A percentile compares a stretch with the other conserved stretches of the same genome.
phyloP scores from a whole-genome alignment of 495 filamentous ascomycete genomes.

The Pseudotulostoma volvatum region DNA sequence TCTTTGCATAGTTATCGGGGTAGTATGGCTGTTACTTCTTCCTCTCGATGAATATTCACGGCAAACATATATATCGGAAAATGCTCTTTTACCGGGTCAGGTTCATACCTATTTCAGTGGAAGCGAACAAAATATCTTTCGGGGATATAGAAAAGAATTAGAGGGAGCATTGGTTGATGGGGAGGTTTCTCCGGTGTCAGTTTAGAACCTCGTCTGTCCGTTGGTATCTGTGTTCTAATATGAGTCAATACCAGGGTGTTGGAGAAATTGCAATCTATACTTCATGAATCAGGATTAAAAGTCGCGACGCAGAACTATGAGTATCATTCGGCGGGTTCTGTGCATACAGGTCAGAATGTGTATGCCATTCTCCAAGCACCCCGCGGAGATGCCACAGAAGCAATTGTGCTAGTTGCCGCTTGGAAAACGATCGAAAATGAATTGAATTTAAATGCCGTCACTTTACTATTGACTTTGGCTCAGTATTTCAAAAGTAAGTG shows the following conservation, averaged over 20 bases:
- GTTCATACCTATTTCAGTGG: constrained; percentile 93
- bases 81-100: constrained; percentile 87
- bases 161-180: constrained; percentile 26
- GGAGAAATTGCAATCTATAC: constrained; percentile 54
- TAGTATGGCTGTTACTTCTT: constrained; percentile 86
- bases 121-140: constrained; percentile 87
- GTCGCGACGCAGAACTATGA: constrained; percentile 71
- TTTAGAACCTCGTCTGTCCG: constrained; percentile 21
- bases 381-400: constrained; percentile 93
- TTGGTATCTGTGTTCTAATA: not conserved
- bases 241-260: constrained; percentile 33
- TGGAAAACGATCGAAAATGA: constrained; percentile 72
- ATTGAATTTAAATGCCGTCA: constrained; percentile 73
- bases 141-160: constrained; percentile 79
- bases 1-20: constrained; percentile 72
- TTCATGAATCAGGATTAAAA: constrained; percentile 65
- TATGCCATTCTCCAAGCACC: constrained; percentile 94
- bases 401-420: constrained; percentile 77
- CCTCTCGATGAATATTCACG: constrained; percentile 86
- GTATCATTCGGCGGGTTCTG: constrained; percentile 57
- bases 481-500: constrained; percentile 75
- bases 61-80: constrained; percentile 91
- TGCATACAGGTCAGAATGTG: constrained; percentile 69
- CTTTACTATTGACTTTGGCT: constrained; percentile 68
- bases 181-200: constrained; percentile 31